A percentile compares a stretch with the other conserved stretches of the same genome.
These are phyloP conservation scores for Lepiota venenata DNA, from an alignment of 768 basidiomycete genomes.

Conservation along the genomic window DNA sequence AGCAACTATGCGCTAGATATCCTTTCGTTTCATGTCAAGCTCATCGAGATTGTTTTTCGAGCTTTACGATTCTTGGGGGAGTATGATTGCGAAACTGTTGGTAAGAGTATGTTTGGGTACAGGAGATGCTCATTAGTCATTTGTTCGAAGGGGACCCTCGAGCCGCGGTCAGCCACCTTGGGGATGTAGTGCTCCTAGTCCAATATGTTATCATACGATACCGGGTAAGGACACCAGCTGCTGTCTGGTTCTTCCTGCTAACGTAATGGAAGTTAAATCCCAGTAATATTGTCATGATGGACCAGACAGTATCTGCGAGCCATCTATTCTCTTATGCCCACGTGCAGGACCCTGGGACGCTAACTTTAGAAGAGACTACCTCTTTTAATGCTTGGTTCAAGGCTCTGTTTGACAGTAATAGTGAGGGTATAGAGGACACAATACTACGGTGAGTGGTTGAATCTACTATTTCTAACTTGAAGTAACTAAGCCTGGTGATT, in stretches of 20 bases:
- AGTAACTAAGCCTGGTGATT: not conserved
- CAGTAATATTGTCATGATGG: conserved; percentile 3
- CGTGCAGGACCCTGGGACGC: conserved; percentile 39
- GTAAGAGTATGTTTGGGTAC: conserved; percentile 38
- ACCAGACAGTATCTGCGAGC: conserved; percentile 11
- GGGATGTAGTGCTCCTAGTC: conserved; percentile 73
- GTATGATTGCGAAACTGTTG: conserved; percentile 80
- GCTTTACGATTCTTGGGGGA: conserved; percentile 61
- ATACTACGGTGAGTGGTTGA: conserved; percentile 49
- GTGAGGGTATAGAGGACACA: conserved; percentile 82
- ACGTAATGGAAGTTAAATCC: not conserved
- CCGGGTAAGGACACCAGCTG: conserved; percentile 38
- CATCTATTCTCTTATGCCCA: conserved; percentile 52
- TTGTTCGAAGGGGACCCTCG: conserved; percentile 69
- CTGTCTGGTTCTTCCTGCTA: not conserved
- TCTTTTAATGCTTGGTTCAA: conserved; percentile 66
- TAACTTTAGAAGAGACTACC: conserved; percentile 41
- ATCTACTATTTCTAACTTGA: not conserved
- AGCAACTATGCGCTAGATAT: conserved; percentile 63
- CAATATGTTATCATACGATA: conserved; percentile 66
- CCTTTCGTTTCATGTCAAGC: conserved; percentile 59
- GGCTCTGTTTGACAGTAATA: conserved; percentile 71
- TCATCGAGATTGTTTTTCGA: conserved; percentile 63
- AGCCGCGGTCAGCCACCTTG: conserved; percentile 73
- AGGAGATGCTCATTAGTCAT: conserved; percentile 3